Percentiles rank a stretch among this genome's conserved stretches.
Evolutionary conservation across 2,329 filamentous ascomycete genomes (phyloP).

Genomic region (Penicillium sp.): DNA sequence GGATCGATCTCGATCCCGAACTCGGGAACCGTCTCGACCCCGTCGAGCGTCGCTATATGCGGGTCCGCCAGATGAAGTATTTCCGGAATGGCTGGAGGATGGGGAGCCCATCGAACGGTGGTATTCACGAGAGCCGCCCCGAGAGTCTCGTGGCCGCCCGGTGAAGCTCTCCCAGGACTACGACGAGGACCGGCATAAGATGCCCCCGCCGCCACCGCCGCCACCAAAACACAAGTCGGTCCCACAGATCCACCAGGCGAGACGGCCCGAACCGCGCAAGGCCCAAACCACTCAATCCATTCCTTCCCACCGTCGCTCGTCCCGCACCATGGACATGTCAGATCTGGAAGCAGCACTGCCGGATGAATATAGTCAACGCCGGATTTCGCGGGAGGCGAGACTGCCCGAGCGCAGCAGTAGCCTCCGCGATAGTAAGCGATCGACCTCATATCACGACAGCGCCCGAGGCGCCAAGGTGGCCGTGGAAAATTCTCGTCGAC

Average conservation of each 20-base stretch:
- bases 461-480: constrained; percentile 29
- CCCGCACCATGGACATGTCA: constrained; percentile 32
- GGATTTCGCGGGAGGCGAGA: constrained; percentile 28
- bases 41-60: constrained; percentile 35
- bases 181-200: constrained; percentile 41
- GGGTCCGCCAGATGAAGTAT: constrained; percentile 29
- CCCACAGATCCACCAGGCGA: constrained; percentile 34
- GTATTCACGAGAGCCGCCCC: constrained; percentile 23
- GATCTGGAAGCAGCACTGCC: constrained; percentile 32
- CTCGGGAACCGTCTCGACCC: constrained; percentile 28
- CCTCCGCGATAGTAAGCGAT: constrained; percentile 25
- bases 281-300: constrained; percentile 27
- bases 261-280: constrained; percentile 30
- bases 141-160: constrained; percentile 22
- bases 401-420: constrained; percentile 34
- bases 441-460: constrained; percentile 31
- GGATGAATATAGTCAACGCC: constrained; percentile 26
- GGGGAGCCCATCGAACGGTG: constrained; percentile 26
- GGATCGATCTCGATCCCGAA: constrained; percentile 33
- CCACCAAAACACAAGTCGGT: constrained; percentile 25
- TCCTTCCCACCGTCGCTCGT: constrained; percentile 27
- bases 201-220: constrained; percentile 41
- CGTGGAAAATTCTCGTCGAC: constrained; percentile 33
- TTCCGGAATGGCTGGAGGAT: constrained; percentile 29
- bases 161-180: constrained; percentile 25